Percentiles rank a stretch among this genome's conserved stretches.
Evolutionary conservation across 73 alveolate genomes (phyloP).

Genomic region (Paramecium octaurelia): DNA sequence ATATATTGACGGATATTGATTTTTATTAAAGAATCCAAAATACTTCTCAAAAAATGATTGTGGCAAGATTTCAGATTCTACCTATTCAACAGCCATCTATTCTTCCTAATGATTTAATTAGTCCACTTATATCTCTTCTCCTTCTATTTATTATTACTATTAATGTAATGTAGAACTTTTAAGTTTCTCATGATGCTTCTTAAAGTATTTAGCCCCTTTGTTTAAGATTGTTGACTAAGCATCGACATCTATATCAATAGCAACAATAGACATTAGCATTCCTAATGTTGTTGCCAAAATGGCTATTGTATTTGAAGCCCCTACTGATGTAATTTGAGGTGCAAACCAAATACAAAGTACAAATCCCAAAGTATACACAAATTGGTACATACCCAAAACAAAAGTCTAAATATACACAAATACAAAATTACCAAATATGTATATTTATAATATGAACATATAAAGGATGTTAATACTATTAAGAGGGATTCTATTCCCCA

Average conservation of each 20-base stretch:
- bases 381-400: neutral
- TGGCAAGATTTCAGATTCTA: neutral
- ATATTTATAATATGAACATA: neutral
- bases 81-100: neutral
- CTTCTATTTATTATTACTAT: neutral
- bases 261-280: neutral
- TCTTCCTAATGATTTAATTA: neutral
- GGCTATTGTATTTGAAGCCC: neutral
- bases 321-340: neutral
- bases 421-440: neutral
- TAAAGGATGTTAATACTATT: conserved; percentile 11
- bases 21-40: neutral
- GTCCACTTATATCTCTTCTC: neutral
- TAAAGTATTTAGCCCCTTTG: neutral
- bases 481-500: conserved; percentile 44
- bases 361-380: neutral
- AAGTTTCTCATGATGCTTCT: neutral
- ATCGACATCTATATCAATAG: conserved; percentile 22
- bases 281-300: neutral
- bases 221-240: neutral
- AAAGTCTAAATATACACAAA: conserved; percentile 17
- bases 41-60: neutral
- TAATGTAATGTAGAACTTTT: neutral
- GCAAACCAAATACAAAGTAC: conserved; percentile 43
- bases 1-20: neutral